Conservation (phyloP, 345 rosid genomes). For the Citrus inodora region DNA sequence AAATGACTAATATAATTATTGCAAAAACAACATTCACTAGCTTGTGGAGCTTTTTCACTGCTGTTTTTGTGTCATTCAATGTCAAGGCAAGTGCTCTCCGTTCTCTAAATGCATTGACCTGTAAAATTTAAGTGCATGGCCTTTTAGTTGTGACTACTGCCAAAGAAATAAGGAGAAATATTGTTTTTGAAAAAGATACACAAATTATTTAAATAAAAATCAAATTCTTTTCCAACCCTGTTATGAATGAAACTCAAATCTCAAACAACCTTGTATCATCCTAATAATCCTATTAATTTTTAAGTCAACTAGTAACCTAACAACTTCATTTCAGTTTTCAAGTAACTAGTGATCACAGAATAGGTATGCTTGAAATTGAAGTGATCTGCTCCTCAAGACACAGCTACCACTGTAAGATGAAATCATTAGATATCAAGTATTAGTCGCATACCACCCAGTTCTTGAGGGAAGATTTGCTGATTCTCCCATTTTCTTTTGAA, state of each 20-base stretch:
- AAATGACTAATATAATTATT: conserved; percentile 47
- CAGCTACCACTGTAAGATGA: neutral
- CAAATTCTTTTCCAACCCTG: no score
- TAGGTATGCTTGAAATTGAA: no score
- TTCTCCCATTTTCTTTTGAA: conserved; percentile 49
- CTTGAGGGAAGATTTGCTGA: conserved; percentile 61
- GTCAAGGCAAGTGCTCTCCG: conserved; percentile 93
- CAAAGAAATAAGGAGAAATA: no score
- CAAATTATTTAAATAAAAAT: no score
- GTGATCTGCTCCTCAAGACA: no score
- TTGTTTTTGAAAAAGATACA: no score
- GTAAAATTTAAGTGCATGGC: conserved; percentile 4
- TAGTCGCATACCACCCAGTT: conserved; percentile 71
- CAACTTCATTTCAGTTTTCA: no score
- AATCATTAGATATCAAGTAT: neutral
- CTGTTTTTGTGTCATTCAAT: conserved; percentile 88
- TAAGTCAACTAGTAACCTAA: no score
- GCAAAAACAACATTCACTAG: conserved; percentile 57
- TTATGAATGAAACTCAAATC: no score
- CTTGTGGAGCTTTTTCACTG: conserved; percentile 79
- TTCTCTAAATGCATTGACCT: conserved; percentile 90
- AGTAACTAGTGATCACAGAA: no score
- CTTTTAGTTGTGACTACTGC: neutral
- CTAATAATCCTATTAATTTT: no score
- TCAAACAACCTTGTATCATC: no score